Conservation (phyloP, 768 basidiomycete genomes). For the Mycena latifolia region DNA sequence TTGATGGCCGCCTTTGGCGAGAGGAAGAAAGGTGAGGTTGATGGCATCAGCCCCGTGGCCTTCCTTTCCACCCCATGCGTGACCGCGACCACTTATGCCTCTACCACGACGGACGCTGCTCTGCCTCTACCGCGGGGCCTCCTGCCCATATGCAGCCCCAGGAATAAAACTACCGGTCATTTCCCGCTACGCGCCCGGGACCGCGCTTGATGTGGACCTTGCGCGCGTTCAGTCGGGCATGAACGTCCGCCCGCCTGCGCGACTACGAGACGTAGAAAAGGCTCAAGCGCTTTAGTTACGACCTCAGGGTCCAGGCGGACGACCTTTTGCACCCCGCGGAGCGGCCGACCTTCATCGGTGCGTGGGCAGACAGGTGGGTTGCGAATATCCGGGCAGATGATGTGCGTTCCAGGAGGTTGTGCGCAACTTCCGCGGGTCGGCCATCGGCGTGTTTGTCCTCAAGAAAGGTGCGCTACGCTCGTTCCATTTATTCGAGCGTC, state of each 20-base stretch:
- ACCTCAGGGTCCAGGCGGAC: slow-evolving; percentile 17
- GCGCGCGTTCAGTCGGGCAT: slow-evolving; percentile 22
- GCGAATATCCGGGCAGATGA: neutral
- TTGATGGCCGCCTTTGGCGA: too few species aligned
- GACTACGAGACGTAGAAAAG: slow-evolving; percentile 21
- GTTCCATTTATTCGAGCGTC: neutral
- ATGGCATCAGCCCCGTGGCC: too few species aligned
- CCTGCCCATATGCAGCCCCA: neutral
- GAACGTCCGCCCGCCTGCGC: slow-evolving; percentile 16
- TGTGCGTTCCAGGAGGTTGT: slow-evolving; percentile 19
- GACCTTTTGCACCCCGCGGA: slow-evolving; percentile 4
- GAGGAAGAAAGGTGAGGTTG: too few species aligned
- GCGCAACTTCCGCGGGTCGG: slow-evolving; percentile 21
- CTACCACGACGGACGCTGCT: neutral
- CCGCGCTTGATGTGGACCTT: slow-evolving; percentile 12
- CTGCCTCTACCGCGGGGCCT: neutral
- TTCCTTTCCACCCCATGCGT: too few species aligned
- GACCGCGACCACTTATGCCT: neutral
- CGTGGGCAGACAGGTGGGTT: neutral
- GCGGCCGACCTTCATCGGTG: slow-evolving; percentile 16
- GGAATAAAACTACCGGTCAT: neutral
- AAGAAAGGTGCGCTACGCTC: slow-evolving; percentile 6
- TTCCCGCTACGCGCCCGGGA: neutral
- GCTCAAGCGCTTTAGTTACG: slow-evolving; percentile 23
- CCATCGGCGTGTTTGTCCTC: slow-evolving; percentile 10